phyloP scores from a whole-genome alignment of 1,284 basidiomycete genomes.

The Trichosporon coremiiforme region DNA sequence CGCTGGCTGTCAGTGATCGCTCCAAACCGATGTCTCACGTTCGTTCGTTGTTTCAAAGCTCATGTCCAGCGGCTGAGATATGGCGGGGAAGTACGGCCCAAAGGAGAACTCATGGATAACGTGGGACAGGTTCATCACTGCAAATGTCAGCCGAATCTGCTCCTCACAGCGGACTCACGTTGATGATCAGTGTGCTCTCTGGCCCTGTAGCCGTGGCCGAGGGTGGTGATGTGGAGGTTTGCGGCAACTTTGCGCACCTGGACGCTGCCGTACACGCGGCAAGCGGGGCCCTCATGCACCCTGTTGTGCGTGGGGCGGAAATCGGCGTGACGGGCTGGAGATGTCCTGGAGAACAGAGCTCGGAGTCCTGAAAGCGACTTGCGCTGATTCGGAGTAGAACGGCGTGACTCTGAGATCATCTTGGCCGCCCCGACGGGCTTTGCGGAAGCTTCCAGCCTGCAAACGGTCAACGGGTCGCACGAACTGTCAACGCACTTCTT shows the following conservation, averaged over 20 bases:
- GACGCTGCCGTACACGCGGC: slow-evolving; percentile 82
- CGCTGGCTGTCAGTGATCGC: slow-evolving; percentile 59
- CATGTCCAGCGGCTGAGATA: slow-evolving; percentile 89
- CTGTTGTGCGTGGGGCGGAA: slow-evolving; percentile 74
- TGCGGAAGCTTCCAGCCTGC: slow-evolving; percentile 22
- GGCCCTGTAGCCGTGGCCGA: slow-evolving; percentile 91
- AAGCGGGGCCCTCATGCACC: slow-evolving; percentile 68
- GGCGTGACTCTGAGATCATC: slow-evolving; percentile 46
- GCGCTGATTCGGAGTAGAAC: slow-evolving; percentile 49
- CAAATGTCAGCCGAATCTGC: background rate
- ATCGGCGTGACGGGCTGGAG: slow-evolving; percentile 61
- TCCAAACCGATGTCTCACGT: slow-evolving; percentile 61
- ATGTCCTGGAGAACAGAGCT: slow-evolving; percentile 60
- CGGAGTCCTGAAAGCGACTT: slow-evolving; percentile 45
- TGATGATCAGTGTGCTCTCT: slow-evolving; percentile 82
- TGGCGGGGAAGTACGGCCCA: slow-evolving; percentile 93
- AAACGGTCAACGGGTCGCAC: background rate
- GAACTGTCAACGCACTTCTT: slow-evolving; percentile 62
- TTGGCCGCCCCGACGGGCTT: slow-evolving; percentile 42
- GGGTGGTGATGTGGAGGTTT: slow-evolving; percentile 84
- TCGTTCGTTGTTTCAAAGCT: slow-evolving; percentile 79
- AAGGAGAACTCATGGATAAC: slow-evolving; percentile 96
- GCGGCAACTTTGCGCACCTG: slow-evolving; percentile 89
- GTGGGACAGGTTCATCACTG: slow-evolving; percentile 95
- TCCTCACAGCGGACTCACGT: slow-evolving; percentile 26